phyloP scores from a whole-genome alignment of 768 basidiomycete genomes.

The Leccinellum rugosiceps region DNA sequence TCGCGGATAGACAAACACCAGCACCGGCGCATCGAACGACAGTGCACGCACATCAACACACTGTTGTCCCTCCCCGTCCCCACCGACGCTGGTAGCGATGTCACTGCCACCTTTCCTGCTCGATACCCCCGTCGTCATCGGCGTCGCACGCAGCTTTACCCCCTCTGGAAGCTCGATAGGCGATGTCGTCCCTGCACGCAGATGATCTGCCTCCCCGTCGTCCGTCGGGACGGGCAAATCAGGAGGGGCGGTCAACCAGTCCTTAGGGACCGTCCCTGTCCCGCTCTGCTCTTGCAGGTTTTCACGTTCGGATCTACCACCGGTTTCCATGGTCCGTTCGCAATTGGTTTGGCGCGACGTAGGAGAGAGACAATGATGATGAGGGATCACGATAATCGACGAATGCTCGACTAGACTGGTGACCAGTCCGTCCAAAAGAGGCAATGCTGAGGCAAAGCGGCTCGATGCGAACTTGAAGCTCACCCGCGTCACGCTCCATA shows the following conservation, averaged over 20 bases:
- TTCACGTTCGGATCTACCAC: background rate
- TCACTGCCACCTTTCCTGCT: background rate
- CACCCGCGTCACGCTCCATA: too few species aligned
- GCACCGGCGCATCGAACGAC: conserved; percentile 16
- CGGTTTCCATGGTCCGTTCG: background rate
- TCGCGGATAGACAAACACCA: conserved; percentile 24
- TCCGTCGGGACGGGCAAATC: background rate
- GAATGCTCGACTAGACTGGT: too few species aligned
- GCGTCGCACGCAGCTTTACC: background rate
- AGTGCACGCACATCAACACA: conserved; percentile 9
- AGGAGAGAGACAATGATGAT: background rate
- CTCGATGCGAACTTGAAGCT: too few species aligned
- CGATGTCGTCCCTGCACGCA: background rate
- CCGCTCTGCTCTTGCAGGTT: background rate
- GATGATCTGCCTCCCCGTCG: background rate
- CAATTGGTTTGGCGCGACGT: background rate
- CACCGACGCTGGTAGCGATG: background rate
- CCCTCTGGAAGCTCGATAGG: background rate
- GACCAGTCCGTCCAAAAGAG: too few species aligned
- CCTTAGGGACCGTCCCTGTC: background rate
- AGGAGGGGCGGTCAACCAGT: background rate
- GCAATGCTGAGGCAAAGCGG: too few species aligned
- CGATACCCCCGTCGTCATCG: background rate
- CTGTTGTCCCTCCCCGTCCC: background rate
- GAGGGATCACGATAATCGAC: background rate